Conservation (phyloP, 352 stramenopile genomes). For the Pythium folliculosum region DNA sequence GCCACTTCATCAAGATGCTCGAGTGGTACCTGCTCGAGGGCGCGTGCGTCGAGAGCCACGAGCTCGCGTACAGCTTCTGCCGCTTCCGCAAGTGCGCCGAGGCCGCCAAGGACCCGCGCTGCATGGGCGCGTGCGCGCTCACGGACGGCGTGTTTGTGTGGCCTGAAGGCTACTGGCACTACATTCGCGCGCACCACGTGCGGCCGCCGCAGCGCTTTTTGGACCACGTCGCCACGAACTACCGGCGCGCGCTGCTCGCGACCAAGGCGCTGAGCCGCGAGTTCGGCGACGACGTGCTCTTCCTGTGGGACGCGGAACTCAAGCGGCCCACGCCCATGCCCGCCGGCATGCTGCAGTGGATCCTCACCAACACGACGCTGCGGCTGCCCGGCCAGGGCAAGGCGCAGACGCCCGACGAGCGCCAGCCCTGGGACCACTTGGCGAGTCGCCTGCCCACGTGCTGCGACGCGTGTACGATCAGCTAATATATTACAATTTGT, state of each 20-base stretch:
- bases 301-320: constrained; percentile 56
- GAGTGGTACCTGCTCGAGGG: constrained; percentile 59
- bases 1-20: constrained; percentile 35
- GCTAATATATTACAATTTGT: constrained; percentile 14
- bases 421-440: constrained; percentile 8
- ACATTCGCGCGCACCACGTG: constrained; percentile 65
- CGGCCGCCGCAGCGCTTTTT: constrained; percentile 60
- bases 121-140: constrained; percentile 76
- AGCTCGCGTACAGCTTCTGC: constrained; percentile 83
- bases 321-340: constrained; percentile 46
- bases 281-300: constrained; percentile 34
- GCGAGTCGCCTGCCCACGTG: constrained; percentile 9
- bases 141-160: constrained; percentile 78
- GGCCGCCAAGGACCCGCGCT: constrained; percentile 37
- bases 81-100: constrained; percentile 55
- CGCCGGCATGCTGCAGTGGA: constrained; percentile 63
- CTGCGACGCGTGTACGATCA: constrained; percentile 19
- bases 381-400: constrained; percentile 8
- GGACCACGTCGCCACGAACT: constrained; percentile 48
- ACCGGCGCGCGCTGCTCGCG: constrained; percentile 31
- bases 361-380: constrained; percentile 61
- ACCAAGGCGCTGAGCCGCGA: constrained; percentile 31
- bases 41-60: constrained; percentile 73
- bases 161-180: constrained; percentile 82
- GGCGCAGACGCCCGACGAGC: constrained; percentile 6